phyloP scores from a whole-genome alignment of 768 basidiomycete genomes.

The Gymnopilus dilepis region DNA sequence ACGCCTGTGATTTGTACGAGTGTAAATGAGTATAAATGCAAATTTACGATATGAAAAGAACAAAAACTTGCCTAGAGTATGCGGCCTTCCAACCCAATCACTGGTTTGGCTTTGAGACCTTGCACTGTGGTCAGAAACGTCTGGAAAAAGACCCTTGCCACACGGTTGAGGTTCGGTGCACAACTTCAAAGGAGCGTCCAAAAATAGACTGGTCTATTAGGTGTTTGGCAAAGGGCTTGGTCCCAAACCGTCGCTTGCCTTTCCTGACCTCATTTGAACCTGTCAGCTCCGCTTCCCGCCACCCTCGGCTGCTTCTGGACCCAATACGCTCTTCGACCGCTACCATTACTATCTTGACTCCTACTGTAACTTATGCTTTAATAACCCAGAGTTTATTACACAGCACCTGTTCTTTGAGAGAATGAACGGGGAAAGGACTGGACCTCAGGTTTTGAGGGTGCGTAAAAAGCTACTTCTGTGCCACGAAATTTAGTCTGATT shows the following conservation, averaged over 20 bases:
- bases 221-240: neutral
- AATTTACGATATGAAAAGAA: no score
- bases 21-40: no score
- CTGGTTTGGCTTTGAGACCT: no score
- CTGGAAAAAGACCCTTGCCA: no score
- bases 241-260: neutral
- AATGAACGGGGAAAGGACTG: slow-evolving; percentile 11
- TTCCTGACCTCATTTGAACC: slow-evolving; percentile 2
- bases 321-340: neutral
- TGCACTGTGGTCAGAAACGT: no score
- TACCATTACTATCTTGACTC: neutral
- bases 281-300: neutral
- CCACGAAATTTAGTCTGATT: no score
- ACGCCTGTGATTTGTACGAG: no score
- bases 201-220: no score
- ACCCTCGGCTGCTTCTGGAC: slow-evolving; percentile 1
- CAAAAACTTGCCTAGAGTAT: no score
- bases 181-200: no score
- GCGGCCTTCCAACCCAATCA: no score
- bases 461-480: neutral
- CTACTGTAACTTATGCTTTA: neutral
- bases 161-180: no score
- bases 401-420: neutral
- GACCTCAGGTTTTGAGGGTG: slow-evolving; percentile 20
- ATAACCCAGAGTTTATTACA: neutral